Base-by-base conservation (phyloP, 148 eudicot species). In the Vaccinium myrtillus region DNA sequence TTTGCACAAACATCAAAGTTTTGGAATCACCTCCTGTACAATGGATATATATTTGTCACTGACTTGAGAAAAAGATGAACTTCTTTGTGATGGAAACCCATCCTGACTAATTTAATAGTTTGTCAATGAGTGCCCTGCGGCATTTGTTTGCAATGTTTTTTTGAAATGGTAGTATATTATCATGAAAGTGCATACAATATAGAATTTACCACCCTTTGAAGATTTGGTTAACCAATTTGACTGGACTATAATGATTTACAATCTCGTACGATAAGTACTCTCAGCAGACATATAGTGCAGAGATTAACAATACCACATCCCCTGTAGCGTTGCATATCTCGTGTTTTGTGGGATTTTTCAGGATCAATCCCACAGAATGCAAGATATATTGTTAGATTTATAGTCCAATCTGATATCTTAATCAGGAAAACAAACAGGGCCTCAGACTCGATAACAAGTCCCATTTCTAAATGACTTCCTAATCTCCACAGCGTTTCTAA, bases 1-100 rank as follows among this genome's bases (percentile, higher is more conserved):
- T 94, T 91, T 96, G 99, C 63, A 93, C 98, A 89, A 96, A 94
- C 99, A 96, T 96, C 84, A 96, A 71, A 32, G 99, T 92, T 84
- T 96, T 94, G 15, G 97, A 96, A 90, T 96, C 93, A 21, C 98
- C 99, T 46, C 98, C 98, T 95, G 83, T 70, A 87, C 50, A 51
- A 78, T 63, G 55, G 73, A 79, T 73, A 78, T 55, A 5, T 6
- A 25, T 51, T 81, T 43, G 46, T 43, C 36, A 69, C 54, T 32
- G 19, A 18, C 23, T 50, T 69, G 30, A 48, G 30, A 55, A 48
- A 48, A 27, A 43, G 8, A 6, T 43, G 19, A 85, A 21, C 5
- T 54, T 75, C 53, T 74, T 54, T 18, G 23, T 58, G 2, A 39
- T 18, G 11, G 30, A 61, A 32, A 76, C 21, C 63, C 43, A 43